Conservation (phyloP, 495 filamentous ascomycete species). For the Penicillium dipodomyicola region DNA sequence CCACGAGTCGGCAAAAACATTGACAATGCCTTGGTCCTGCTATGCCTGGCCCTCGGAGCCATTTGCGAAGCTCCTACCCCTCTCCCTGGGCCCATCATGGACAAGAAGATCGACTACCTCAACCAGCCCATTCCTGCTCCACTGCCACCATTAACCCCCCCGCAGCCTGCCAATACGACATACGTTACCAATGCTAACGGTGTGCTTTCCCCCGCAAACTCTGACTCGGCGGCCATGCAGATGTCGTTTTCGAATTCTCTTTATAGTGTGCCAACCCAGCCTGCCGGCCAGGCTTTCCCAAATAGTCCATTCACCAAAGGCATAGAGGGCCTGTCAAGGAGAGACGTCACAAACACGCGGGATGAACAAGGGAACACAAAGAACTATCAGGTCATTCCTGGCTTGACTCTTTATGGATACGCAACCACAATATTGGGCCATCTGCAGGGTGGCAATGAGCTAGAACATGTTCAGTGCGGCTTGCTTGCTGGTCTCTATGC, state of each 20-base stretch:
- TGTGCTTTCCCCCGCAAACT: conserved; percentile 30
- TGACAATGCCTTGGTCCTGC: conserved; percentile 73
- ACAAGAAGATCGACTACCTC: conserved; percentile 26
- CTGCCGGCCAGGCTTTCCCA: conserved; percentile 21
- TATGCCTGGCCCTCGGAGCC: conserved; percentile 82
- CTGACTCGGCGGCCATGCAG: conserved; percentile 24
- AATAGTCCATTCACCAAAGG: conserved; percentile 16
- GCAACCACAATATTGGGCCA: conserved; percentile 85
- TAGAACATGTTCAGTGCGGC: conserved; percentile 80
- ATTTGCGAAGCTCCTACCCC: conserved; percentile 64
- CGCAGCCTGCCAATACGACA: conserved; percentile 1
- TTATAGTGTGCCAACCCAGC: conserved; percentile 21
- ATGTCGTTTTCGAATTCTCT: conserved; percentile 19
- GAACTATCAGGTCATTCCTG: conserved; percentile 87
- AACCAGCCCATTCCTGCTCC: conserved; percentile 31
- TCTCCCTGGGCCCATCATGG: conserved; percentile 55
- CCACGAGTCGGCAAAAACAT: conserved; percentile 37
- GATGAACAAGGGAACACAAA: conserved; percentile 32
- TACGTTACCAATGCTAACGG: conserved; percentile 20
- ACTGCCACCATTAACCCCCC: conserved; percentile 6
- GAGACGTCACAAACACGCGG: conserved; percentile 10
- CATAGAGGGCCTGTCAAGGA: conserved; percentile 11
- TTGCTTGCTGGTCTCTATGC: conserved; percentile 86
- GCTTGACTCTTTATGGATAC: conserved; percentile 81
- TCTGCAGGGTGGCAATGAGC: conserved; percentile 70